Evolutionary conservation across 495 filamentous ascomycete species (phyloP).

Genomic region (Aspergillus asperescens): DNA sequence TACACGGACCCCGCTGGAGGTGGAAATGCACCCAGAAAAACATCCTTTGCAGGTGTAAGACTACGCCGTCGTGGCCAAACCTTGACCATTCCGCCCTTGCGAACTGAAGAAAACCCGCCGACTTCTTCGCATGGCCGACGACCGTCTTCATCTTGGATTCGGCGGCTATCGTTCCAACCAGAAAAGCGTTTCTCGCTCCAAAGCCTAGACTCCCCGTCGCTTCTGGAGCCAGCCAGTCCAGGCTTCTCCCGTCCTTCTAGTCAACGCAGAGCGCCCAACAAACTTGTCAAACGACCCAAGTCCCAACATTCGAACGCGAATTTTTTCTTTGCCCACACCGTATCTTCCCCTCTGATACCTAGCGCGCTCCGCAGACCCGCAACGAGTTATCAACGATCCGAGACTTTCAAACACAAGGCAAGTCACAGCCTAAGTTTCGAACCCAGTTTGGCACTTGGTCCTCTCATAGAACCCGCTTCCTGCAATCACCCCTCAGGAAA

Average conservation of each 20-base stretch:
- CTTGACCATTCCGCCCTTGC: constrained; percentile 32
- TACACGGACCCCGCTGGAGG: constrained; percentile 11
- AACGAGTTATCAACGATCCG: constrained; percentile 81
- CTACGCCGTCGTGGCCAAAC: constrained; percentile 37
- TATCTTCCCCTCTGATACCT: constrained; percentile 48
- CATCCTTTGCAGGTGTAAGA: constrained; percentile 53
- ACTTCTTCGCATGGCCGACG: constrained; percentile 41
- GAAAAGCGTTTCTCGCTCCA: constrained; percentile 63
- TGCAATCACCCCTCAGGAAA: constrained; percentile 14
- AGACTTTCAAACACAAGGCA: constrained; percentile 54
- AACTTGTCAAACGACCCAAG: constrained; percentile 77
- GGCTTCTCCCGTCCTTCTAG: constrained; percentile 47
- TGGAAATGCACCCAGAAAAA: constrained; percentile 26
- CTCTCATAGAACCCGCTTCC: constrained; percentile 13
- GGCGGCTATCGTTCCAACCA: constrained; percentile 70
- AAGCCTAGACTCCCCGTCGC: constrained; percentile 62
- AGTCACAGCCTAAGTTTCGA: constrained; percentile 32
- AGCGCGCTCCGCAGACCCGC: constrained; percentile 65
- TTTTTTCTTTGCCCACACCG: constrained; percentile 23
- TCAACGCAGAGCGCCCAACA: constrained; percentile 62
- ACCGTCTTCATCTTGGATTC: constrained; percentile 67
- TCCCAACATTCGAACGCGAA: constrained; percentile 51
- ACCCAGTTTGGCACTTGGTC: constrained; percentile 17
- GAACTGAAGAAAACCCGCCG: constrained; percentile 24
- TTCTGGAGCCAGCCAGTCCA: constrained; percentile 64